These are phyloP conservation scores for Sclerotinia spermophila DNA, from an alignment of 2,329 filamentous ascomycete genomes.

Conservation along the genomic window DNA sequence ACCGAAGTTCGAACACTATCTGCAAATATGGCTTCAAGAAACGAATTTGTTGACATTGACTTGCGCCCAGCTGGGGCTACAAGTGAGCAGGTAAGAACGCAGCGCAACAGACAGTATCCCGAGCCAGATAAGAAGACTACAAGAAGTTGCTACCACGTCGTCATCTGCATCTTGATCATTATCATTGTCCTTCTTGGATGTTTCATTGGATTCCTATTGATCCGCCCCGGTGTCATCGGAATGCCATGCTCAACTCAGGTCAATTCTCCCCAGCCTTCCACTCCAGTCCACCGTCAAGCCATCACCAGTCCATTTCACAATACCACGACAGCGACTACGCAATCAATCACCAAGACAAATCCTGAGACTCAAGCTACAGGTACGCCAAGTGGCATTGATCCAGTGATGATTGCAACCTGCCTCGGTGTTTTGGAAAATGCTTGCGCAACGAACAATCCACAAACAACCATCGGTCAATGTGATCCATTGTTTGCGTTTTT, in stretches of 20 bases:
- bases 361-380: background rate
- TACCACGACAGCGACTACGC: background rate
- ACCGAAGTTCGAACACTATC: background rate
- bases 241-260: background rate
- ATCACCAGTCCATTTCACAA: background rate
- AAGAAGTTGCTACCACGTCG: background rate
- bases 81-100: background rate
- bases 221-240: background rate
- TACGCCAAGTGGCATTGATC: background rate
- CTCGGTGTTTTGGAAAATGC: conserved; percentile 7
- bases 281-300: background rate
- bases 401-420: background rate
- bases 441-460: background rate
- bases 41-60: background rate
- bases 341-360: background rate
- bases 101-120: background rate
- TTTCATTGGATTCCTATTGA: background rate
- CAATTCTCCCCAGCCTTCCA: background rate
- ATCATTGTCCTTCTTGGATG: background rate
- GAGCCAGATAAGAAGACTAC: background rate
- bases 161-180: background rate
- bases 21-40: background rate
- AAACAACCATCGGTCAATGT: background rate
- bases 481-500: conserved; percentile 4
- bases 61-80: background rate